Base-by-base conservation (phyloP, 2,329 filamentous ascomycete genomes). In the Endoconidiophora polonica region DNA sequence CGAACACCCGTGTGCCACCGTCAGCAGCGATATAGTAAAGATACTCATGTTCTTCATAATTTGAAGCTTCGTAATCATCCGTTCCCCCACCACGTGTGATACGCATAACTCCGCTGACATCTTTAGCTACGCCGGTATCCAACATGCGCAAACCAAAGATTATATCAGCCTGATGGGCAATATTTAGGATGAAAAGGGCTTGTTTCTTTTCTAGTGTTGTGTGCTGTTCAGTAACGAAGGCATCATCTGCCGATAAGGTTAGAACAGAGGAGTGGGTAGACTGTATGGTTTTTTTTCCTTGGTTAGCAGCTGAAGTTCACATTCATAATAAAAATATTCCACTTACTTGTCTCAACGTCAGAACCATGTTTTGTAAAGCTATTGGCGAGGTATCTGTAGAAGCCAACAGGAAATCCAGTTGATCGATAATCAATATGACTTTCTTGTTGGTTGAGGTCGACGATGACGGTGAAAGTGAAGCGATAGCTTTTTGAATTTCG, bases 21-120 rank as follows among this genome's bases (percentile, higher is more conserved):
- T 94, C 87, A 7, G 78, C 77, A 48, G 78, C 76, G 26, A 94
- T 77, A 59, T 83, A 78, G 67, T 94, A 95, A 61, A 95, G 59
- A 59, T 83, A 74, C 65, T 95, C 90, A 54, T 71, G 77, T 57
- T 84, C 72, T 55, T 73, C 72, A 1, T 67, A 58, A 20, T 54
- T 57, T 26, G 48, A 55, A 24, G 59, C 59, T 7, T 55, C 52
- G 48, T 58, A 23, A 53, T 54, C 40, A 57, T 59, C 22, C 59
- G 61, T 29, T 7, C 42, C 23, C 14, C 63, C 66, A 3, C 79
- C 79, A 42, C 72, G 70, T 16, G 83, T 88, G 46, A 91, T 71
- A 56, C 87, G 74, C 55, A 95, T 59, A 41, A 94, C 86, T 2
- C 90, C 90, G 65, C 85, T 94, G 29, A 96, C 85, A 64, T 95